These are phyloP conservation scores for Trichoderma semiorbis DNA, from an alignment of 2,329 filamentous ascomycete genomes.

Conservation along the genomic window DNA sequence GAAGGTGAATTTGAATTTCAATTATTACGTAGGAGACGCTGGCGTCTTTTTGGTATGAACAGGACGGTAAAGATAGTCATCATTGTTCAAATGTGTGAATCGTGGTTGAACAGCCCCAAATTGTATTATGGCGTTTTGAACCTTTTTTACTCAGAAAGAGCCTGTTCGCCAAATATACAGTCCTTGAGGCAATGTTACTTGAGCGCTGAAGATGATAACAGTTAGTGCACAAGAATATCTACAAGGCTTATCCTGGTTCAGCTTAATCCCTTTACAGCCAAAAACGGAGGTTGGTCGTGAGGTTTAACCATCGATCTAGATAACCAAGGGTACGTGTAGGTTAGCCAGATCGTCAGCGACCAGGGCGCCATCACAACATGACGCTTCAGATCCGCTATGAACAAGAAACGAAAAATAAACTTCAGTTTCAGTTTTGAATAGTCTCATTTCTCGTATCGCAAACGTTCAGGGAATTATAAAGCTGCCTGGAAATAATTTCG, in stretches of 20 bases:
- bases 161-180: background rate
- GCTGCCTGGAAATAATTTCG: conserved; percentile 15
- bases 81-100: background rate
- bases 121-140: background rate
- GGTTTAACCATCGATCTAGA: background rate
- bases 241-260: background rate
- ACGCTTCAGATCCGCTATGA: background rate
- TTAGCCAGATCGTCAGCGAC: background rate
- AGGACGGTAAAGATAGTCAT: background rate
- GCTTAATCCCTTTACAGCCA: background rate
- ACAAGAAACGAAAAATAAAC: background rate
- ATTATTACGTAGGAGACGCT: background rate
- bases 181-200: background rate
- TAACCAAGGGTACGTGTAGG: background rate
- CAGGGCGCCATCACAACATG: background rate
- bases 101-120: background rate
- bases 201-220: background rate
- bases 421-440: background rate
- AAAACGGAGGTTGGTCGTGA: background rate
- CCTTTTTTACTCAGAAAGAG: background rate
- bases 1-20: background rate
- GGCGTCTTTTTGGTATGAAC: background rate
- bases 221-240: background rate
- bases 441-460: background rate
- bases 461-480: background rate